phyloP scores from a whole-genome alignment of 2,329 filamentous ascomycete species.

The Fusarium chaquense region DNA sequence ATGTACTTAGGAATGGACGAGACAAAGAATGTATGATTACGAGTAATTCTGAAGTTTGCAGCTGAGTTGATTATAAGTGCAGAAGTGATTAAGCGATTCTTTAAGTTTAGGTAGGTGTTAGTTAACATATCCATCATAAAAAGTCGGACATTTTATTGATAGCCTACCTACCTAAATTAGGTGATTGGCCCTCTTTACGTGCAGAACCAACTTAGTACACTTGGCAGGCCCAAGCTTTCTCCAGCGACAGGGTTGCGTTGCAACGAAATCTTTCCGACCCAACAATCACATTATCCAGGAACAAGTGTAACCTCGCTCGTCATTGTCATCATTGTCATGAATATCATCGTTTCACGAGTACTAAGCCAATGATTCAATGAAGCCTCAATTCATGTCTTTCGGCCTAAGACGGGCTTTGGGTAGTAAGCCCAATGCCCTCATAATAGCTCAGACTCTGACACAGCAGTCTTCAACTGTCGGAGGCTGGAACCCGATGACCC shows the following conservation, averaged over 20 bases:
- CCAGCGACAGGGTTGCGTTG: not conserved
- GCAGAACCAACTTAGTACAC: not conserved
- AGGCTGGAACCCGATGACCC: conserved; percentile 35
- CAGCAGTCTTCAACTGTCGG: conserved; percentile 20
- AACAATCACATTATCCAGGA: conserved; percentile 11
- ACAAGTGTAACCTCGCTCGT: conserved; percentile 11
- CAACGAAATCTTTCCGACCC: conserved; percentile 1
- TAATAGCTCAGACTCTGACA: not conserved
- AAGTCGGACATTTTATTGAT: too few relatives aligned
- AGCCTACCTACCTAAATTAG: not conserved
- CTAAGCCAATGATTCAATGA: conserved; percentile 19
- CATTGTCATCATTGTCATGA: conserved; percentile 4
- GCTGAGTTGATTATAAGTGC: not conserved
- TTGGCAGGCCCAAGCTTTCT: conserved; percentile 4
- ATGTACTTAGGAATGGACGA: not conserved
- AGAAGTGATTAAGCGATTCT: not conserved
- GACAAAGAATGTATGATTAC: not conserved
- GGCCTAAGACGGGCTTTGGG: conserved; percentile 21
- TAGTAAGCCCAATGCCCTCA: not conserved
- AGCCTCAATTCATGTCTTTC: not conserved
- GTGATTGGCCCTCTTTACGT: not conserved
- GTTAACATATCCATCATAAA: too few relatives aligned
- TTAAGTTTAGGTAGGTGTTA: not conserved
- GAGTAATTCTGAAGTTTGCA: not conserved
- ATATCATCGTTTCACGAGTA: not conserved